phyloP scores from a whole-genome alignment of 2,329 filamentous ascomycete species.

The Ophiostoma himal-ulmi region DNA sequence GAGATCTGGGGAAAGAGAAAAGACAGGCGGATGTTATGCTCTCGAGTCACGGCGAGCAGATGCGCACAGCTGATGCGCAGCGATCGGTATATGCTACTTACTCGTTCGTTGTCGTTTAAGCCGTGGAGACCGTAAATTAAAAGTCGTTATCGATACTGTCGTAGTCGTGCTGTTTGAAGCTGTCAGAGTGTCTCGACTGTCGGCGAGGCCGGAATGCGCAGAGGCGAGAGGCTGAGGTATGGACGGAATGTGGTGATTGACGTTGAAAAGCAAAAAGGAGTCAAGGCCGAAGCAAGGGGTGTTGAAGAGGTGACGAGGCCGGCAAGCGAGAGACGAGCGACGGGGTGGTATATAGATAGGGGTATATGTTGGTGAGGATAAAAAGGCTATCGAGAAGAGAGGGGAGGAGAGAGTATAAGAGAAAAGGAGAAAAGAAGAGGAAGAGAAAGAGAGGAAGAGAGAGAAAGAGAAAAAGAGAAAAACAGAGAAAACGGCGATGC shows the following conservation, averaged over 20 bases:
- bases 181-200: not conserved
- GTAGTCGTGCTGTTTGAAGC: not conserved
- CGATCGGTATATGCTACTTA: not conserved
- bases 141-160: constrained; percentile 11
- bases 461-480: not conserved
- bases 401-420: not conserved
- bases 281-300: not conserved
- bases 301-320: not conserved
- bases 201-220: constrained; percentile 8
- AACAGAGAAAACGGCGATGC: constrained; percentile 28
- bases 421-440: not conserved
- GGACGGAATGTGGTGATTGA: not conserved
- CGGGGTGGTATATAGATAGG: not conserved
- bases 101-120: not conserved
- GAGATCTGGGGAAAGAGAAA: not conserved
- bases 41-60: not conserved
- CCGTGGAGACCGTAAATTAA: not conserved
- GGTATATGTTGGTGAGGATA: not conserved
- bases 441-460: not conserved
- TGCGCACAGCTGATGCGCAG: not conserved
- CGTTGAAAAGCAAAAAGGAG: not conserved
- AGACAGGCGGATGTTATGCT: not conserved
- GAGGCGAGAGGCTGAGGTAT: not conserved
- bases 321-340: not conserved
- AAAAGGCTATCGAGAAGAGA: not conserved